Evolutionary conservation across 495 filamentous ascomycete species (phyloP), one percentile per base, ranked within the genome.

Genomic region (Daldinia grandis): DNA sequence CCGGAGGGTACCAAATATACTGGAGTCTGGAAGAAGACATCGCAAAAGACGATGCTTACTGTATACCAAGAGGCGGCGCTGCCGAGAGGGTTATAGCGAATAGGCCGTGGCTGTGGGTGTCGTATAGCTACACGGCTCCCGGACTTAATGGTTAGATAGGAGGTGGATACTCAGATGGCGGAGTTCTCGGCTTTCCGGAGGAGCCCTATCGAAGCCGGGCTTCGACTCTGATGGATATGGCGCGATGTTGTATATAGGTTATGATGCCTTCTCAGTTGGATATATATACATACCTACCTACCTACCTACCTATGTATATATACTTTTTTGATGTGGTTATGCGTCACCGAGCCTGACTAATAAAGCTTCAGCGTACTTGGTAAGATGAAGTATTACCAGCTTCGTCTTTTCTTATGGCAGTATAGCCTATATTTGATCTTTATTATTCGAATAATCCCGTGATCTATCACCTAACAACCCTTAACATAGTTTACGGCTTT

Each of bases 181-280:
- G 38, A 58, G 42, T 40, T 58, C 51, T 58, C 49, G 31, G 35
- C 56, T 55, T 47, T 55, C 12, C 30, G 38, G 42, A 27, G 30
- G 53, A 21, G 30, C 56, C 27, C 6, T 14, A 42, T 62, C 51
- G 58, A 53, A 68, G 66, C 51, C 40, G 58, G 53, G 66, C 66
- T 68, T 62, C 27, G 66, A 44, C 35, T 56, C 24, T 28, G 31
- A 27, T 58, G 14, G 12, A 12, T 15, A 58, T 30, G 38, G 37
- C 38, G 60, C 49, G 25, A n/a, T 30, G 15, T 21, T 28, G 7
- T 51, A 59, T 40, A 35, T 60, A 55, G 66, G 31, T 25, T 33
- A 21, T 0, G 35, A 24, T 17, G 24, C n/a, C 35, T 53, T 59
- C 40, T 51, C 31, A 44, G 19, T 64, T 62, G 25, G 27, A 25